Evolutionary conservation across 2,329 filamentous ascomycete species (phyloP), one percentile per base, ranked within the genome.

Genomic region (Diaporthe velutina): DNA sequence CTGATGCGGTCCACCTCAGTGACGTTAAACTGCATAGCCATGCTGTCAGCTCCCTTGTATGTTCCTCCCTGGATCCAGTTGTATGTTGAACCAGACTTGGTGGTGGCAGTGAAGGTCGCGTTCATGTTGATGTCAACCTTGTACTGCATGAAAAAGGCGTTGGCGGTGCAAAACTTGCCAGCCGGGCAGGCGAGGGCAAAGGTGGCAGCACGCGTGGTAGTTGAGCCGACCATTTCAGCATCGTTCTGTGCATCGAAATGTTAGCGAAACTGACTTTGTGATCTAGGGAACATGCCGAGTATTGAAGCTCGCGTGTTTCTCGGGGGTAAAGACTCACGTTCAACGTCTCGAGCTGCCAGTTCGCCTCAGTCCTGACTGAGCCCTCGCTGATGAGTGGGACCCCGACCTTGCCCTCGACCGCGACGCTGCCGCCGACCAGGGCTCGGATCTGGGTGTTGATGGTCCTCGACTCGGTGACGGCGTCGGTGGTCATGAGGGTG

Each of bases 41-140:
- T 42, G 40, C 74, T 75, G 50, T 76, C 74, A 22, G 75, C 74
- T 12, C 76, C 73, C 30, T 67, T 66, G 66, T 76, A 75, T 0
- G 48, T 71, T 52, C 76, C 77, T 30, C 68, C 67, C 45, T 77
- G 73, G 28, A 48, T 17, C 75, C 76, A 77, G 28, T 55, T 54
- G 64, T 72, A 78, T 3, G 75, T 70, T 3, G 70, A 38, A 10
- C 75, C 73, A 13, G 71, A 42, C 54, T 73, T 77, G 0, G 72
- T 75, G 17, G 60, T 77, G 8, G 74, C 76, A 3, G 73, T 68
- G 30, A 77, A 70, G 1, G 75, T 78, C 7, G 76, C 74, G 15
- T 75, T 75, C 4, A 77, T 72, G 19, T 77, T 73, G n/a, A 77
- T 72, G 12, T 77, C 60, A 25, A 78, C 60, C 60, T 76, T 77